phyloP scores from a whole-genome alignment of 169 alveolate species.

The Theileria luwenshuni region DNA sequence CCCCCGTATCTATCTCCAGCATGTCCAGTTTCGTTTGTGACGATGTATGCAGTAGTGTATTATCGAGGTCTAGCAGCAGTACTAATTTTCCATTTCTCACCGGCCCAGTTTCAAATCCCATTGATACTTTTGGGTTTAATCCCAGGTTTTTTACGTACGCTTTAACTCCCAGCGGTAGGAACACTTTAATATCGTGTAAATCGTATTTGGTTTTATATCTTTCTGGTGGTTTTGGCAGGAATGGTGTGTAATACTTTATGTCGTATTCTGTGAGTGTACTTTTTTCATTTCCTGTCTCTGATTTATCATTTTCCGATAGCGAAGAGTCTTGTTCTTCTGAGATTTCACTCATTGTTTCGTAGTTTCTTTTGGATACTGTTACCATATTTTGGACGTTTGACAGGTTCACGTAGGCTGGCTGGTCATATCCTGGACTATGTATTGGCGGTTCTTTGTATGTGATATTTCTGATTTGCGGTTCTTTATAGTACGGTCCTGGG shows the following conservation, averaged over 20 bases:
- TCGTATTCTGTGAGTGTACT: not conserved
- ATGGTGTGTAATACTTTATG: conserved; percentile 44
- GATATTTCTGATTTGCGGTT: conserved; percentile 1
- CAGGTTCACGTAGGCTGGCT: conserved; percentile 1
- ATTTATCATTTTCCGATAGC: not conserved
- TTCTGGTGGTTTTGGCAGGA: conserved; percentile 67
- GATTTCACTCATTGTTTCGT: conserved; percentile 64
- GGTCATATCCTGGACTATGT: not conserved
- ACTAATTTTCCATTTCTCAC: conserved; percentile 80
- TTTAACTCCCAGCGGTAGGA: conserved; percentile 60
- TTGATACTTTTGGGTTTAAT: conserved; percentile 34
- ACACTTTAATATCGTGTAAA: conserved; percentile 63
- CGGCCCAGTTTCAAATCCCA: conserved; percentile 61
- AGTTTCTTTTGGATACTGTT: conserved; percentile 12
- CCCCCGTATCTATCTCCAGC: conserved; percentile 81
- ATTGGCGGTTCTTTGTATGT: conserved; percentile 15
- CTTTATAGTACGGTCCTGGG: conserved; percentile 17
- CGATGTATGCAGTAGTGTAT: conserved; percentile 88
- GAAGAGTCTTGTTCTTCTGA: conserved; percentile 41
- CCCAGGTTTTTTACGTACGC: conserved; percentile 50
- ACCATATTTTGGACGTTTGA: conserved; percentile 5
- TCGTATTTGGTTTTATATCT: conserved; percentile 40
- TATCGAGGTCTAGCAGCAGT: conserved; percentile 85
- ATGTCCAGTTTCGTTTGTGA: conserved; percentile 81
- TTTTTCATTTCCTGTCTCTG: not conserved